Evolutionary conservation across 1,139 yeast species (phyloP), one percentile per base, ranked within the genome.

Genomic region (Sugiyamaella neomexicana): DNA sequence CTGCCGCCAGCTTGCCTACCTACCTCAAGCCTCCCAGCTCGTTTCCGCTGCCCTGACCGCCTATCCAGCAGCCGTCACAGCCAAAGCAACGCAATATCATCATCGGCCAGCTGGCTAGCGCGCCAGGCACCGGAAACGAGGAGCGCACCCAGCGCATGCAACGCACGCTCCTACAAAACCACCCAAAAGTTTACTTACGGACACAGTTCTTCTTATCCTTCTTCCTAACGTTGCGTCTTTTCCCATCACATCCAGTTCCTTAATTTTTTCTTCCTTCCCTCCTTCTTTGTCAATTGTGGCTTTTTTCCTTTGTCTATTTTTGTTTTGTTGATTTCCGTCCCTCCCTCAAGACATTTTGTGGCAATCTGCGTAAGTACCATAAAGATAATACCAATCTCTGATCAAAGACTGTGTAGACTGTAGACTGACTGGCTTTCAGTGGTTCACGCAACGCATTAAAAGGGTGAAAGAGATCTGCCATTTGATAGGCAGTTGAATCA

Each of bases 311-410:
- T 2, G 34, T 29, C 34, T 9, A 29, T 39, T 39, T 39, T 37
- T 39, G 13, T 39, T n/a, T 39, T 39, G 25, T 20, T 39, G 25
- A 39, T 39, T 38, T 39, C 27, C 16, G 43, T 39, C 43, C 29
- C 17, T 39, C 43, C 17, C 43, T 39, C 29, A 15, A 15, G 13
- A 16, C 13, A n/a, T 34, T n/a, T 34, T 7, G 12, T 6, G 13
- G 15, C 41, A 7, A 17, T 38, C 17, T 34, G 38, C 8, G 16
- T 34, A 8, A 13, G 15, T 34, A 34, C 38, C 16, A 13, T 34
- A 34, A 34, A 29, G 34, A 29, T 29, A 29, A 29, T 29, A 29
- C 8, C 10, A 9, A 29, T 7, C 8, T 29, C 7, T 29, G 34
- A 20, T 20, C 25, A 20, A 20, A 20, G 34, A 29, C n/a, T 5